Percentiles rank a stretch among this genome's conserved stretches.
These are phyloP conservation scores for Xylariales sp. DNA, from an alignment of 2,329 filamentous ascomycete species.

Conservation along the genomic window DNA sequence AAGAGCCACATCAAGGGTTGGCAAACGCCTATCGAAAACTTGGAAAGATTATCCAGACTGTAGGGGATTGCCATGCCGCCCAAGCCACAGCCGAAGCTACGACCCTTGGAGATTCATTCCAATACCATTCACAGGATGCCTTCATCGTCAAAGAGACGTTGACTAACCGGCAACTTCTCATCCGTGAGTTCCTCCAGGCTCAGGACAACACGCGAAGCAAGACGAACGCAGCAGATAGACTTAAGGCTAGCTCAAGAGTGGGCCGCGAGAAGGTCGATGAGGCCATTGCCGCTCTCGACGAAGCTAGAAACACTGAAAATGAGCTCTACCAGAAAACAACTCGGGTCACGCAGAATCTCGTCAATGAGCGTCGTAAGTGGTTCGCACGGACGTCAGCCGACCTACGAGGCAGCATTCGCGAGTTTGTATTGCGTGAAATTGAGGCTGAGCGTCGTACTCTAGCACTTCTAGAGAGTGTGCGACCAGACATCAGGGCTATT, in stretches of 20 bases:
- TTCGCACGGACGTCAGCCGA: slow-evolving; percentile 88
- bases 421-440: slow-evolving; percentile 94
- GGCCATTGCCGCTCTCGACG: slow-evolving; percentile 89
- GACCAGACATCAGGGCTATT: slow-evolving; percentile 92
- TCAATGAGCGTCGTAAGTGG: slow-evolving; percentile 91
- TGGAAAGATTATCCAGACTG: slow-evolving; percentile 90
- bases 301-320: slow-evolving; percentile 83
- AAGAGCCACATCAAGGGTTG: slow-evolving; percentile 90
- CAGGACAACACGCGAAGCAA: slow-evolving; percentile 87
- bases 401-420: slow-evolving; percentile 82
- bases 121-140: slow-evolving; percentile 94
- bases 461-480: slow-evolving; percentile 90
- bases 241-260: slow-evolving; percentile 88
- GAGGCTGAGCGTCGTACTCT: slow-evolving; percentile 93
- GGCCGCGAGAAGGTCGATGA: slow-evolving; percentile 97
- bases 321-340: slow-evolving; percentile 88
- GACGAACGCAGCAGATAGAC: slow-evolving; percentile 84
- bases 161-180: slow-evolving; percentile 95
- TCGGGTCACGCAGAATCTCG: slow-evolving; percentile 87
- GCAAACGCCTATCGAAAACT: slow-evolving; percentile 94
- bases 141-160: slow-evolving; percentile 98
- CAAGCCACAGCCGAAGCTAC: slow-evolving; percentile 97
- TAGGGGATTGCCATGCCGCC: slow-evolving; percentile 94
- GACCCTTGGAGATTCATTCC: slow-evolving; percentile 90
- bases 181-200: slow-evolving; percentile 91